Base-by-base conservation (phyloP, 768 basidiomycete genomes). In the Cyathus striatus region DNA sequence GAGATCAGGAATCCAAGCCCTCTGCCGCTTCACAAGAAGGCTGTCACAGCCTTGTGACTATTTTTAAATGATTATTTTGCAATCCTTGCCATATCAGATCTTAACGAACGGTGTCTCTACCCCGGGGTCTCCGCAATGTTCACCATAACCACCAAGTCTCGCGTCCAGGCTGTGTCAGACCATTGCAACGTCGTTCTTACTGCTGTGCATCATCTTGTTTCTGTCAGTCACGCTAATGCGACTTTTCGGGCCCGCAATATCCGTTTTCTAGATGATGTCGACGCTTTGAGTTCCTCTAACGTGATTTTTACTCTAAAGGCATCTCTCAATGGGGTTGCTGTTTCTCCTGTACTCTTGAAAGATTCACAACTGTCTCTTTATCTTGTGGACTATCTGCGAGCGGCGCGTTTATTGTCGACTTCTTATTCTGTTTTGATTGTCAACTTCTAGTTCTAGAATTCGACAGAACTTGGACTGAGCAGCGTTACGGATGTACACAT, bases 281-380 rank as follows among this genome's bases (percentile, higher is more conserved):
- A 81, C 54, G 66, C 83, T 18, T 52, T 75, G 26, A 62, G 75
- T 37, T 57, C 69, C 26, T 72, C 79, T 5, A 68, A 72, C 54
- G 50, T 87, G 30, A 50, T 66, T 23, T 53, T 89, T 45, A 63
- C 75, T 10, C 53, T 88, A 48, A 68, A 75, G 44, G 86, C 83
- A 30, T 61, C 62, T 23, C 49, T 77, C 23, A 70, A 86, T 52
- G 65, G 70, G 42, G 58, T 49, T 39, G 49, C 55, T 45, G 60
- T 80, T 21, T 46, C 68, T 23, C 49, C 66, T 16, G 50, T 59
- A 24, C 63, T 62, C n/a, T 53, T 88, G 18, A 47, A 56, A 44
- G 49, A 53, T 14, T 87, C 86, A 22, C 71, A 70, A 22, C 63
- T 81, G 38, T 66, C 72, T 6, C 58, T 52, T 25, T 73, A 79